Evolutionary conservation across 768 basidiomycete genomes (phyloP).

Genomic region (Peribolospora baueri): DNA sequence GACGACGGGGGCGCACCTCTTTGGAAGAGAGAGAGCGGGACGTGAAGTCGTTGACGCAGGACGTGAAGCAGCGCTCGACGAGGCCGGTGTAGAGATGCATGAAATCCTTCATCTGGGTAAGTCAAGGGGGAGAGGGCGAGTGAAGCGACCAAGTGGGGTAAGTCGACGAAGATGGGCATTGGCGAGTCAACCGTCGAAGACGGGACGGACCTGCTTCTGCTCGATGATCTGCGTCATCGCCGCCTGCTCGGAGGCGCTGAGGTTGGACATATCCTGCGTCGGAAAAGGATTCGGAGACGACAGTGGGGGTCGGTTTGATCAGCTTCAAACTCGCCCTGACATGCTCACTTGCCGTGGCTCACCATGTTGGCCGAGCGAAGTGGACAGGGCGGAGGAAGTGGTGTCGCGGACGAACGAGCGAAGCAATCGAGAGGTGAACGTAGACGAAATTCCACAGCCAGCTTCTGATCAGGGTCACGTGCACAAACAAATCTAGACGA

Average conservation of each 20-base stretch:
- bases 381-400: too few species aligned
- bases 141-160: neutral
- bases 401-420: too few species aligned
- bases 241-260: constrained; percentile 80
- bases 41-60: constrained; percentile 90
- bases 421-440: too few species aligned
- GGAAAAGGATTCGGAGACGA: too few species aligned
- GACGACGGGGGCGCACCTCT: constrained; percentile 33
- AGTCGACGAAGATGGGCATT: neutral
- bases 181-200: neutral
- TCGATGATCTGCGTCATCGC: constrained; percentile 86
- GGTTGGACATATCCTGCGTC: constrained; percentile 52
- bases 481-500: too few species aligned
- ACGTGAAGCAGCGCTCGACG: constrained; percentile 84
- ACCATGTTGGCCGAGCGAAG: too few species aligned
- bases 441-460: too few species aligned
- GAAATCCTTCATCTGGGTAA: constrained; percentile 84
- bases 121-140: neutral
- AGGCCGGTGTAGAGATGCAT: constrained; percentile 79
- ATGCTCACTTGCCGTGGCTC: too few species aligned
- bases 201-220: constrained; percentile 58
- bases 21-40: constrained; percentile 77
- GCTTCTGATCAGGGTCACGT: too few species aligned
- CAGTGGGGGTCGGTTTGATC: too few species aligned
- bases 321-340: too few species aligned